Base-by-base conservation (phyloP, 2,329 filamentous ascomycete genomes). In the Mycosphaerella sp. region DNA sequence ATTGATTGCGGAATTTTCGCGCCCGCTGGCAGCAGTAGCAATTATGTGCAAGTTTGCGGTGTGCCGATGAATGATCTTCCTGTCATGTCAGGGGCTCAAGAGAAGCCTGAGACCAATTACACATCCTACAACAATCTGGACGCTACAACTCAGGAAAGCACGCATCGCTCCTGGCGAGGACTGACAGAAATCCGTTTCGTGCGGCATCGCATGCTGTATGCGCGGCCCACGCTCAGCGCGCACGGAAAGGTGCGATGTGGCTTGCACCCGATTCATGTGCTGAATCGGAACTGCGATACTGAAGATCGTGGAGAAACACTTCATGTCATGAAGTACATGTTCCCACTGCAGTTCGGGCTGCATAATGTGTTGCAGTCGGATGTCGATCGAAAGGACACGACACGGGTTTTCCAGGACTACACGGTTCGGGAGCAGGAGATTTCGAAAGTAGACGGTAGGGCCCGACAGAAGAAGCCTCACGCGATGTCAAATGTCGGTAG, bases 271-370 rank as follows among this genome's bases (percentile, higher is more conserved):
- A 89, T 89, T 53, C 91, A 96, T 74, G 83, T 91, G 2, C 71
- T 97, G 23, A 95, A 93, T 66, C 82, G 89, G 21, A 86, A 79
- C 59, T 71, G 78, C 36, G 64, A 78, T 63, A 56, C 70, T 40
- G 58, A 73, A 38, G 73, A 80, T 62, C 64, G 74, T 1, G 66
- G 71, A 10, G 79, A 85, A 58, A 87, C 83, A 0, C 66, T 83
- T 9, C 87, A 86, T 62, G 72, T 95, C 17, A 82, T 95, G 80
- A 93, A 92, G 76, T 92, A 97, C 70, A 84, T 98, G 1, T 98
- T 98, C 63, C 93, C 93, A 32, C 80, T 85, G 9, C 91, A 97
- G 65, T 97, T 95, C 66, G 82, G 82, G 11, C 74, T 98, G 3
- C 89, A 95, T 66, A 98, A 97, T 70, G 89, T 86, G n/a, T 96